These are phyloP conservation scores for Articulospora tetracladia DNA, from an alignment of 495 filamentous ascomycete species.

Conservation along the genomic window DNA sequence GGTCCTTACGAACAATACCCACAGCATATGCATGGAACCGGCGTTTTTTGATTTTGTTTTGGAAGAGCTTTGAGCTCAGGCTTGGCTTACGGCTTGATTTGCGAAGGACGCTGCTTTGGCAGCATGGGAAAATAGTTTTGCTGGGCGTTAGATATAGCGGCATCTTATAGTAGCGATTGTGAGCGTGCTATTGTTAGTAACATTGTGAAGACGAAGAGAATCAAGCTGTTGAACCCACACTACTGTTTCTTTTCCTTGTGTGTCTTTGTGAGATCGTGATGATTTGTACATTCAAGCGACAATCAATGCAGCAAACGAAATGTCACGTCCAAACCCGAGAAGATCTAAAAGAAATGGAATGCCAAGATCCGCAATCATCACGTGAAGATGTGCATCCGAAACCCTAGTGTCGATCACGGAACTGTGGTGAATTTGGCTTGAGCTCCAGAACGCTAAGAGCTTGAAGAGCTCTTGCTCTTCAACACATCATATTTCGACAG, in stretches of 20 bases:
- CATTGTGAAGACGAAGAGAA: neutral
- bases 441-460: neutral
- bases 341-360: too few relatives aligned
- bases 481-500: neutral
- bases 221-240: neutral
- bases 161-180: neutral
- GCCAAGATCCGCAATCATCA: neutral
- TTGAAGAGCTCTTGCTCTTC: too few relatives aligned
- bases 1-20: slow-evolving; percentile 25
- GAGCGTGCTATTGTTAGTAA: neutral
- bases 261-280: neutral
- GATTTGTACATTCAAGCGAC: too few relatives aligned
- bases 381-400: neutral
- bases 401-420: neutral
- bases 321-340: too few relatives aligned
- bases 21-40: slow-evolving; percentile 24
- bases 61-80: slow-evolving; percentile 7
- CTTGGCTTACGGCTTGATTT: slow-evolving; percentile 10
- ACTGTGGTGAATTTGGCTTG: neutral
- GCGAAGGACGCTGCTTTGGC: slow-evolving; percentile 5
- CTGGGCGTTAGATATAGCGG: slow-evolving; percentile 4
- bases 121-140: slow-evolving; percentile 3
- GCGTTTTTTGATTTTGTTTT: slow-evolving; percentile 16
- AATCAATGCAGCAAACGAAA: too few relatives aligned
- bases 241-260: too few relatives aligned